These are phyloP conservation scores for Pilobolus umbonatus DNA, from an alignment of 192 early-diverging fungal species.

Conservation along the genomic window DNA sequence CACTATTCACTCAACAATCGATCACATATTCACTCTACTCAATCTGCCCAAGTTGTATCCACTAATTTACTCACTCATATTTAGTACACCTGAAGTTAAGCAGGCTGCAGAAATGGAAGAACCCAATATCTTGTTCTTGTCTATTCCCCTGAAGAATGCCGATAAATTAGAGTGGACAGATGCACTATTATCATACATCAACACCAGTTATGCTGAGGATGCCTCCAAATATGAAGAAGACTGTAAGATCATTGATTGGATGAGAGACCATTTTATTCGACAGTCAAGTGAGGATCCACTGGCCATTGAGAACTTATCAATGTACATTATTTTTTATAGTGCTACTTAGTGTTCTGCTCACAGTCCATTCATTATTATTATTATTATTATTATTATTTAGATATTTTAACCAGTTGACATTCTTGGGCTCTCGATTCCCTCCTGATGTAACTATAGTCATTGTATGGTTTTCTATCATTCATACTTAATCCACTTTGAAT, in stretches of 20 bases:
- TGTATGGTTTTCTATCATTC: not conserved
- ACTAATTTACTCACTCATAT: not conserved
- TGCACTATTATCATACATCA: slow-evolving; percentile 16
- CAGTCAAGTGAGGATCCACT: not conserved
- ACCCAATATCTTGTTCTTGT: not conserved
- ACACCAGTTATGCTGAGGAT: slow-evolving; percentile 18
- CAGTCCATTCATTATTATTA: not conserved
- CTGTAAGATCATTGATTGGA: slow-evolving; percentile 1
- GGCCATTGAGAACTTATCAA: slow-evolving; percentile 9
- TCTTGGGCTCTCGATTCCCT: slow-evolving; percentile 78
- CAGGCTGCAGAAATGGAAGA: not conserved
- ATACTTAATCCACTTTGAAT: not conserved
- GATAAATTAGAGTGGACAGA: slow-evolving; percentile 13
- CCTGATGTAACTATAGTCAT: slow-evolving; percentile 62
- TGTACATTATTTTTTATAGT: not conserved
- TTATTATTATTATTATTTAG: slow-evolving; percentile 30
- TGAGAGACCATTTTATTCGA: slow-evolving; percentile 9
- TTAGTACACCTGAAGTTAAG: not conserved
- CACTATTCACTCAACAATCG: not conserved
- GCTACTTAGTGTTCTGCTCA: not conserved
- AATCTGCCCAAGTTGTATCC: slow-evolving; percentile 3
- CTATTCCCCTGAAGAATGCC: slow-evolving; percentile 5
- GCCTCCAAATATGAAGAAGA: slow-evolving; percentile 13
- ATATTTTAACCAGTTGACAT: slow-evolving; percentile 82
- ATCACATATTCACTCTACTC: not conserved